A percentile compares a stretch with the other conserved stretches of the same genome.
phyloP scores from a whole-genome alignment of 352 stramenopile species.

The Phytophthora multivora region DNA sequence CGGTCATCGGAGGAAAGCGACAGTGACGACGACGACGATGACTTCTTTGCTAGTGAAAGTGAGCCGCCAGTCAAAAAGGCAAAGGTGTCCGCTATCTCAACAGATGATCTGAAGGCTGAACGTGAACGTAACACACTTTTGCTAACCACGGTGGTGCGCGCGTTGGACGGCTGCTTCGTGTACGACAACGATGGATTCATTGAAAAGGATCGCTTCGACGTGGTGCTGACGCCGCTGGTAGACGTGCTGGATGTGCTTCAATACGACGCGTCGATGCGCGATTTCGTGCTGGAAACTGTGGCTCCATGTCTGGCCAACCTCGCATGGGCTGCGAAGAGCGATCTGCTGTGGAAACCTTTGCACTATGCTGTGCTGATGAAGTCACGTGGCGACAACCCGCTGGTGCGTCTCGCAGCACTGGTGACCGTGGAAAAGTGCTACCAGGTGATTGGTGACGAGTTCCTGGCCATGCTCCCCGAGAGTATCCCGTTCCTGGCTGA shows the following conservation, averaged over 20 bases:
- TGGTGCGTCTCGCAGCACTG: constrained; percentile 76
- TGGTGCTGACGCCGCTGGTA: constrained; percentile 73
- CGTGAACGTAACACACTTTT: constrained; percentile 51
- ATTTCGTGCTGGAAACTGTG: constrained; percentile 74
- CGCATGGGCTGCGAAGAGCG: constrained; percentile 85
- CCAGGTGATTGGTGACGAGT: constrained; percentile 87
- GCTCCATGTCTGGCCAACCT: constrained; percentile 76
- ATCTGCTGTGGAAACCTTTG: constrained; percentile 89
- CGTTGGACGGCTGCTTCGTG: constrained; percentile 85
- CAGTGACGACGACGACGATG: constrained; percentile 39
- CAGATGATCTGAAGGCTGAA: constrained; percentile 22
- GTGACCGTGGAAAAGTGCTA: constrained; percentile 88
- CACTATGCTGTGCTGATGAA: constrained; percentile 91
- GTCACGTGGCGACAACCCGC: constrained; percentile 64
- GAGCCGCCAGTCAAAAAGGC: constrained; percentile 62
- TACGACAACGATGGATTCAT: constrained; percentile 89
- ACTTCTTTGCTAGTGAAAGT: constrained; percentile 54
- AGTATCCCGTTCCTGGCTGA: constrained; percentile 90
- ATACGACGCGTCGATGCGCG: constrained; percentile 40
- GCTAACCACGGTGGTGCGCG: constrained; percentile 61
- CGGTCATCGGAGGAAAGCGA: constrained; percentile 33
- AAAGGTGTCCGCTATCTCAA: constrained; percentile 45
- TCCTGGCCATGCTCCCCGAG: constrained; percentile 88
- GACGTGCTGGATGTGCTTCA: constrained; percentile 79
- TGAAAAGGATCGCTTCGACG: constrained; percentile 87